Evolutionary conservation across 768 basidiomycete genomes (phyloP), one percentile per base, ranked within the genome.

Genomic region (Boletus speciosus): DNA sequence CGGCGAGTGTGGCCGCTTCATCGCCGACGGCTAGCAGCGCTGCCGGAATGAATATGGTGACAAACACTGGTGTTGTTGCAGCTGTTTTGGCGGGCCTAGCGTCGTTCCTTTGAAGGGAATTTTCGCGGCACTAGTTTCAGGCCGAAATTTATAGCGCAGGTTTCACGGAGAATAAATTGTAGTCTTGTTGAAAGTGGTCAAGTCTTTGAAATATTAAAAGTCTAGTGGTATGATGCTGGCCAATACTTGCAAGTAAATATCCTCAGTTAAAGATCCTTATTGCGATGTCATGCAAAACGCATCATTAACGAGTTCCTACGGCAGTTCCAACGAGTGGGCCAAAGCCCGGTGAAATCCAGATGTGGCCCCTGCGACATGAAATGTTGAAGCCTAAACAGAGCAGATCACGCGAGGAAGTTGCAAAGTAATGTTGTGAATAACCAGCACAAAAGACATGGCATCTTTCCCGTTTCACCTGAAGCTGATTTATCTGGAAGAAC

Each of bases 11-110:
- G 53, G 8, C 32, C 48, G 40, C 54, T 27, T 45, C 59, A 35
- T 45, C 55, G 11, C 55, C 66, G 4, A 59, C 63, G 14, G 55
- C 60, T 21, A 61, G 49, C 1, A 56, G 58, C 14, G 52, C 49
- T n/a, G 58, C 63, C 8, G 51, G 43, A 29, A 70, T 55, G 32
- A 63, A 61, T 29, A 34, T 37, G 29, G 54, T 42, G 37, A 35
- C 51, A 25, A 27, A 51, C 27, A 48, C 48, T 12, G 37, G 63
- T 15, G 21, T 64, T 45, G 43, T 49, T 27, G 52, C 47, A 12
- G 53, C 41, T 8, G 41, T 48, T 37, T 36, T 67, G 35, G 56
- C 48, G 6, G 50, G 60, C 31, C 14, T 66, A 6, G 35, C 6
- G 36, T 41, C 40, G 11, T 31, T 55, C 41, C 21, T 62, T 50